phyloP scores from a whole-genome alignment of 306 rosid species.

The Vigna trinervia region DNA sequence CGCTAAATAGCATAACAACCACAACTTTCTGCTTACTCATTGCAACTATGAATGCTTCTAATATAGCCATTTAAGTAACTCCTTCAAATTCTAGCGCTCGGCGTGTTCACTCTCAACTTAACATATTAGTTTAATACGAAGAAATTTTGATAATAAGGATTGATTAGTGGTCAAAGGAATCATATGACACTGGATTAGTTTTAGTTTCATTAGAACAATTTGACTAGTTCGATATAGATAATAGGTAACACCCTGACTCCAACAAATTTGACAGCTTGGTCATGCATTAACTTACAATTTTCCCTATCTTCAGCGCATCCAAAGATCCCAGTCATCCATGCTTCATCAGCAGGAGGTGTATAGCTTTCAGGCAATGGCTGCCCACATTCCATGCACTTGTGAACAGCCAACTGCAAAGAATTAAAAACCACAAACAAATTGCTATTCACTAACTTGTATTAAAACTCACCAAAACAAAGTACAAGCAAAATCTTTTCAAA shows the following conservation, averaged over 20 bases:
- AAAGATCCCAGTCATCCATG: slow-evolving; percentile 78
- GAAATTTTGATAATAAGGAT: slow-evolving; percentile 16
- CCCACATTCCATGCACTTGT: slow-evolving; percentile 67
- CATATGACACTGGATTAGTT: not conserved
- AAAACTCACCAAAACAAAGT: slow-evolving; percentile 21
- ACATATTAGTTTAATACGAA: slow-evolving; percentile 11
- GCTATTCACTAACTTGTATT: not conserved
- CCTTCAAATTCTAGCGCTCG: not conserved
- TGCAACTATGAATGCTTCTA: slow-evolving; percentile 13
- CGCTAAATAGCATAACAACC: slow-evolving; percentile 17
- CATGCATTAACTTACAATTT: slow-evolving; percentile 56
- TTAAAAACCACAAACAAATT: slow-evolving; percentile 12
- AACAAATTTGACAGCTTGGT: slow-evolving; percentile 14
- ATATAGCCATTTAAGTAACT: slow-evolving; percentile 15
- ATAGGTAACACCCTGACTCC: slow-evolving; percentile 10
- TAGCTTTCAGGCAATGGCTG: slow-evolving; percentile 77
- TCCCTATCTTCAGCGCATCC: slow-evolving; percentile 68
- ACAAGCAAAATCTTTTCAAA: slow-evolving; percentile 15
- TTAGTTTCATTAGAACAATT: not conserved
- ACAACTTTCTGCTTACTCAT: slow-evolving; percentile 26
- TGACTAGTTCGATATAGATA: slow-evolving; percentile 6
- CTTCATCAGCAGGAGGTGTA: slow-evolving; percentile 74
- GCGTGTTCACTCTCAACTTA: slow-evolving; percentile 7
- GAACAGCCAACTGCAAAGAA: slow-evolving; percentile 61
- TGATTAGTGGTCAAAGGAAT: slow-evolving; percentile 35